These are phyloP conservation scores for Serendipita sp. DNA, from an alignment of 768 basidiomycete species.

Conservation along the genomic window DNA sequence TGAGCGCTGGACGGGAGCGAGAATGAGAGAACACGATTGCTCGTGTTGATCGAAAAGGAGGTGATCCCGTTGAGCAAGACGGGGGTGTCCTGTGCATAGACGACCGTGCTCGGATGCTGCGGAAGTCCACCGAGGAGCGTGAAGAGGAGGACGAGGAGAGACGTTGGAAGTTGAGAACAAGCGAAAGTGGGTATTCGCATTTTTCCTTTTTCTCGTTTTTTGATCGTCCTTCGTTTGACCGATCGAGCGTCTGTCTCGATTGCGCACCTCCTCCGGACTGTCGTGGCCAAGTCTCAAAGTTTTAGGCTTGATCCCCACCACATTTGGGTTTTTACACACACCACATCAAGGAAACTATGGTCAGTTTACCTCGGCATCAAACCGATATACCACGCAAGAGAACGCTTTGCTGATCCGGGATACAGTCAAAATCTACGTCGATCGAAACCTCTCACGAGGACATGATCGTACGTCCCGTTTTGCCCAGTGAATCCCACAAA, in stretches of 20 bases:
- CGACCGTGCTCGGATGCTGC: background rate
- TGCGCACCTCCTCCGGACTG: too few species aligned
- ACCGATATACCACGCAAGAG: too few species aligned
- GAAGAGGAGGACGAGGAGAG: background rate
- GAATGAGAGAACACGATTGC: background rate
- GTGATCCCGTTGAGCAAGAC: background rate
- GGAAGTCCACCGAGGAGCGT: background rate
- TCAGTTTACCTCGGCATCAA: too few species aligned
- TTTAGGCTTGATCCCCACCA: too few species aligned
- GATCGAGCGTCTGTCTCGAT: too few species aligned
- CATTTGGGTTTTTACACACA: too few species aligned
- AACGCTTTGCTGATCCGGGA: background rate
- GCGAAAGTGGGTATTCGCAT: too few species aligned
- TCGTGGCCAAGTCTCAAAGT: too few species aligned
- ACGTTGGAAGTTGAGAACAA: background rate
- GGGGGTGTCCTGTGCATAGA: background rate
- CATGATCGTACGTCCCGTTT: constrained; percentile 67
- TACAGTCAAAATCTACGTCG: constrained; percentile 42
- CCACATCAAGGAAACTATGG: too few species aligned
- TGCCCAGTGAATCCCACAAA: background rate
- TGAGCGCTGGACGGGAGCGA: background rate
- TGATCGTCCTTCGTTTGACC: too few species aligned
- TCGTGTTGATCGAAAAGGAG: background rate
- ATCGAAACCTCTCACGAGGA: constrained; percentile 96
- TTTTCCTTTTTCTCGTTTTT: too few species aligned